Conservation (phyloP, 305 asterid genomes). For the Withania somnifera region DNA sequence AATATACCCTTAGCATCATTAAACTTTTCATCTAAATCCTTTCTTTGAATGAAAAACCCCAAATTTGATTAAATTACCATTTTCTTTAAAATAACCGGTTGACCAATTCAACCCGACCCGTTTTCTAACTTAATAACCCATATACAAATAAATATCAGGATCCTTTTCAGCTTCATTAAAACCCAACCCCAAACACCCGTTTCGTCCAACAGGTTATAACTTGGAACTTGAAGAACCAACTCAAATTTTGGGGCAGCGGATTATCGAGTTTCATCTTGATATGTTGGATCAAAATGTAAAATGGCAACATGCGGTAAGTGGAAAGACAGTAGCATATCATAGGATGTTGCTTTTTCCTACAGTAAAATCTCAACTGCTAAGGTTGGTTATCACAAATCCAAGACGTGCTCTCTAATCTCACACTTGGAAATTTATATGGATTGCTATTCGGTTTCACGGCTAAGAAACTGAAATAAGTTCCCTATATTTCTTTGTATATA, state of each 20-base stretch:
- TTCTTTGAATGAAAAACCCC: no score
- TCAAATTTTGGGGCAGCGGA: conserved; percentile 90
- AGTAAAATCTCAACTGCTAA: conserved; percentile 33
- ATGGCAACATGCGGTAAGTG: conserved; percentile 46
- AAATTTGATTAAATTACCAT: no score
- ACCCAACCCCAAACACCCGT: no score
- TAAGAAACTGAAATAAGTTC: no score
- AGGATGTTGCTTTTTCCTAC: conserved; percentile 48
- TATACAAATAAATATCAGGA: no score
- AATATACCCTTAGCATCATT: no score
- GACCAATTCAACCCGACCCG: no score
- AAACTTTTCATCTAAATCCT: no score
- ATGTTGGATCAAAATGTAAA: conserved; percentile 26
- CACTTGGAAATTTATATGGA: conserved; percentile 57
- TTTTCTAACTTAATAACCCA: no score
- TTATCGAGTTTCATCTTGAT: conserved; percentile 54
- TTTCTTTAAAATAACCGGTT: no score
- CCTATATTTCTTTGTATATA: no score
- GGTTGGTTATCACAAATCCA: conserved; percentile 41
- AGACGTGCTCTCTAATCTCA: conserved; percentile 56
- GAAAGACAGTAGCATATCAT: conserved; percentile 78
- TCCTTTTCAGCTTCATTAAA: no score
- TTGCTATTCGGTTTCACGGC: conserved; percentile 40
- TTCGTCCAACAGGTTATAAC: conserved; percentile 23
- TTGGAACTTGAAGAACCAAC: conserved; percentile 86